These are phyloP conservation scores for Aaosphaeria pasadenensis DNA, from an alignment of 2,329 filamentous ascomycete genomes.

Conservation along the genomic window DNA sequence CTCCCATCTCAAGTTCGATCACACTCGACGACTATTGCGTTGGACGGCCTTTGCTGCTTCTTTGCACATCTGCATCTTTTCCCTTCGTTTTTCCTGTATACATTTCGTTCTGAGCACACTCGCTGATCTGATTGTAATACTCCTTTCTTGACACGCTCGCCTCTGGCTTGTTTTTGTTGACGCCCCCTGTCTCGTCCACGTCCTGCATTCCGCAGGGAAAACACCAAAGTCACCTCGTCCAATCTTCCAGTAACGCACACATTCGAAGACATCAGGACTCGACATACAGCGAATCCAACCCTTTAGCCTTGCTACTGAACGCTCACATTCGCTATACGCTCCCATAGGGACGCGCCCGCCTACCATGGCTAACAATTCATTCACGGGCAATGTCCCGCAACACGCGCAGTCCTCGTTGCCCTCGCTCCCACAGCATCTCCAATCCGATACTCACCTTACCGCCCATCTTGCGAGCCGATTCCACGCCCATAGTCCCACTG, in stretches of 20 bases:
- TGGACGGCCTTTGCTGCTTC: conserved; percentile 1
- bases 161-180: neutral
- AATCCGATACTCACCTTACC: conserved; percentile 75
- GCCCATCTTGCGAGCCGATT: conserved; percentile 85
- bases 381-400: conserved; percentile 45
- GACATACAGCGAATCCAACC: neutral
- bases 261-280: neutral
- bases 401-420: conserved; percentile 85
- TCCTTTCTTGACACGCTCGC: neutral
- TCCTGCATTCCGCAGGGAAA: conserved; percentile 22
- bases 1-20: neutral
- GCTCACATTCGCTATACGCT: conserved; percentile 28
- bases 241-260: neutral
- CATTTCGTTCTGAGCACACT: neutral
- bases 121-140: neutral
- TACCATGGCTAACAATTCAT: conserved; percentile 58
- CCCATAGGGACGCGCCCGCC: conserved; percentile 37
- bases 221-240: conserved; percentile 6
- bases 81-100: neutral
- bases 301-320: conserved; percentile 13
- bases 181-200: conserved; percentile 4
- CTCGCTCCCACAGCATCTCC: conserved; percentile 67
- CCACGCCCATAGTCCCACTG: conserved; percentile 85
- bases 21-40: conserved; percentile 2
- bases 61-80: neutral